Conservation (phyloP, 2,329 filamentous ascomycete genomes). For the Cordyceps cateniannulata region DNA sequence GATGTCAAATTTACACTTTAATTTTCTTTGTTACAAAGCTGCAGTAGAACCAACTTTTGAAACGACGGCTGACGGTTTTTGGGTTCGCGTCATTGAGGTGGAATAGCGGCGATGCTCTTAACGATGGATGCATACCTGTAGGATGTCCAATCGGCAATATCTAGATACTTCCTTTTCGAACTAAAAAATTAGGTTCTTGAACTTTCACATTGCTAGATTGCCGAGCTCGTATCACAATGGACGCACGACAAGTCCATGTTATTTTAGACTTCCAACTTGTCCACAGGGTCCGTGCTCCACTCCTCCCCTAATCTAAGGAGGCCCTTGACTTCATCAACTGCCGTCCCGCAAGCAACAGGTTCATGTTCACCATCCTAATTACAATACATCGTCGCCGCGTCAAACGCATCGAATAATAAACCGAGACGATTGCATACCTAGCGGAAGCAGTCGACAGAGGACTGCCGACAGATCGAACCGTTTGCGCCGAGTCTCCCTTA, state of each 20-base stretch:
- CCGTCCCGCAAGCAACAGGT: background rate
- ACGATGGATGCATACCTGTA: no score
- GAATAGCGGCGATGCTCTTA: no score
- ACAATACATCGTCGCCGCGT: background rate
- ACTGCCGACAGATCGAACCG: background rate
- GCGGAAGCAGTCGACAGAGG: background rate
- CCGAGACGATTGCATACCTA: background rate
- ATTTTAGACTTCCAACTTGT: no score
- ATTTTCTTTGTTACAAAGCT: slow-evolving; percentile 10
- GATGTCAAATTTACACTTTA: background rate
- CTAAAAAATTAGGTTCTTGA: no score
- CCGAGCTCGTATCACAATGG: no score
- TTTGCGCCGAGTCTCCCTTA: background rate
- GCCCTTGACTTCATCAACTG: background rate
- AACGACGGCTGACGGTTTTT: no score
- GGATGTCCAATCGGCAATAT: no score
- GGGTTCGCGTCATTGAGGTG: no score
- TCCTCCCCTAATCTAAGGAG: slow-evolving; percentile 2
- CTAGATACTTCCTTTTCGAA: no score
- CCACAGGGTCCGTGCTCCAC: slow-evolving; percentile 10
- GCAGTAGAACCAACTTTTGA: no score
- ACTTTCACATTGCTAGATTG: no score
- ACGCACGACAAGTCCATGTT: no score
- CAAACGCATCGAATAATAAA: background rate
- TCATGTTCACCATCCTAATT: background rate